Conservation (phyloP, 192 early-diverging fungal genomes). For the Gorgonomyces haynaldii region DNA sequence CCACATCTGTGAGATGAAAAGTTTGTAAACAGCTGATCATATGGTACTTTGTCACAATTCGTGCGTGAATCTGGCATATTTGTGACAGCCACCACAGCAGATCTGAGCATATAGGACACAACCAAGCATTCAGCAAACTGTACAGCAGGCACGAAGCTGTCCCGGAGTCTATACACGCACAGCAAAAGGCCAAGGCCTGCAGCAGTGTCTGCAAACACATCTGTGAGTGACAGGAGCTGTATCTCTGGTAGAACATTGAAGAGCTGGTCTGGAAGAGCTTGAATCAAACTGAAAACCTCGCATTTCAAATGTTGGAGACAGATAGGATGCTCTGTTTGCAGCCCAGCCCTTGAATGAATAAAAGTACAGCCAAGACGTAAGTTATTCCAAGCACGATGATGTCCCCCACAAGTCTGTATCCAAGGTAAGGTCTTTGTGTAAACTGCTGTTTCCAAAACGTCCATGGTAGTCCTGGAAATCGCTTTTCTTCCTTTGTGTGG, state of each 20-base stretch:
- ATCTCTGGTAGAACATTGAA: conserved; percentile 46
- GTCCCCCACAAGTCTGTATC: neutral
- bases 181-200: conserved; percentile 41
- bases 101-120: conserved; percentile 42
- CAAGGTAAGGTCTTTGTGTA: too few relatives aligned
- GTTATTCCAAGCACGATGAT: neutral
- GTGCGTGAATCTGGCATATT: conserved; percentile 51
- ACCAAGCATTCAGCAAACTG: conserved; percentile 39
- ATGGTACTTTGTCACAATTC: conserved; percentile 35
- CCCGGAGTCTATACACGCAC: conserved; percentile 35
- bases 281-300: conserved; percentile 7
- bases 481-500: too few relatives aligned
- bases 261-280: conserved; percentile 37
- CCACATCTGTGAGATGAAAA: conserved; percentile 52
- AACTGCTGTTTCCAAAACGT: too few relatives aligned
- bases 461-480: too few relatives aligned
- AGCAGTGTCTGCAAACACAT: conserved; percentile 46
- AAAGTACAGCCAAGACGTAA: conserved; percentile 2
- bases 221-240: conserved; percentile 44
- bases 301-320: conserved; percentile 32
- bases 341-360: conserved; percentile 8
- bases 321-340: conserved; percentile 52
- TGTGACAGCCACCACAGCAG: conserved; percentile 54
- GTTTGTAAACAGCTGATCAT: conserved; percentile 43
- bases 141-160: conserved; percentile 39